These are phyloP conservation scores for Gloeostereum incarnatum DNA, from an alignment of 768 basidiomycete species.

Conservation along the genomic window DNA sequence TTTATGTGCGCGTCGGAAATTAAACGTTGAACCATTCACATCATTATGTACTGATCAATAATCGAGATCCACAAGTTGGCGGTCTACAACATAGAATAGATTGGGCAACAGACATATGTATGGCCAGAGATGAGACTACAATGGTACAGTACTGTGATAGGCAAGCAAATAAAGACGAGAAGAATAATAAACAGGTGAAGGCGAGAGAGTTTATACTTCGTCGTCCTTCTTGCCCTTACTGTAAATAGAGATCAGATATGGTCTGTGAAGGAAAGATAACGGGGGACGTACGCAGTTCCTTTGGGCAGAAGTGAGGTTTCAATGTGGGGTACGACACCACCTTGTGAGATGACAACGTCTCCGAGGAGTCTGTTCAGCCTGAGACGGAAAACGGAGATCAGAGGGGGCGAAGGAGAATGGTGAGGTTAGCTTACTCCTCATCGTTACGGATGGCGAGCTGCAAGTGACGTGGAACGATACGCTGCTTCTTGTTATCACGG, in stretches of 20 bases:
- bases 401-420: too few species aligned
- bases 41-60: too few species aligned
- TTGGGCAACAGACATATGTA: too few species aligned
- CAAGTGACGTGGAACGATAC: conserved; percentile 72
- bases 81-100: too few species aligned
- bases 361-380: conserved; percentile 59
- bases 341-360: conserved; percentile 62
- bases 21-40: too few species aligned
- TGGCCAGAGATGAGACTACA: too few species aligned
- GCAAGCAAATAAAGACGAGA: too few species aligned
- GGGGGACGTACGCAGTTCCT: conserved; percentile 10
- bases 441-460: conserved; percentile 74
- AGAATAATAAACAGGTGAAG: neutral
- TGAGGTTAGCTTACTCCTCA: conserved; percentile 62
- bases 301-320: conserved; percentile 23
- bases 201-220: neutral
- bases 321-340: conserved; percentile 54
- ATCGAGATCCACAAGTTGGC: too few species aligned
- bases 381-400: neutral
- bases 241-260: neutral
- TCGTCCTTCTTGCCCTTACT: conserved; percentile 6
- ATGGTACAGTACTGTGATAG: too few species aligned
- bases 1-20: too few species aligned
- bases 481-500: conserved; percentile 65
- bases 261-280: neutral